Evolutionary conservation across 257 asterid genomes (phyloP), one percentile per base, ranked within the genome.

Genomic region (Craterostigma plantagineum): DNA sequence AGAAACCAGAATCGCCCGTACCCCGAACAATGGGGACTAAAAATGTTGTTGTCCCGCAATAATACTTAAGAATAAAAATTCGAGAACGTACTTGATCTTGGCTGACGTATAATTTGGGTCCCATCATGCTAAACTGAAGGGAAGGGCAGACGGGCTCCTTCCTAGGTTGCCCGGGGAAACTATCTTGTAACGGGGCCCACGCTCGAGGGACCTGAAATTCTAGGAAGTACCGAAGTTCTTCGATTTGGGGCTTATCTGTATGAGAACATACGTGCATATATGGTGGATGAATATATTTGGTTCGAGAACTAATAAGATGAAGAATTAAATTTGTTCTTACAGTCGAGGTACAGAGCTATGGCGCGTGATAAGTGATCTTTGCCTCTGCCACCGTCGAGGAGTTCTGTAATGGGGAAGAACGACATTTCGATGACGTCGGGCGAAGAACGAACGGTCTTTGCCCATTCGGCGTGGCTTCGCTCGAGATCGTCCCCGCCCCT

Each of bases 401-500:
- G 71, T 23, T 76, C 70, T 12, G 73, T 81, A 42, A 90, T 79
- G 39, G 99, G 96, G 33, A 68, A 65, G 66, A 83, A 90, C 17
- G 94, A 75, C 99, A 90, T 83, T 58, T 75, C 76, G 60, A 90
- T 83, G 56, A 90, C 95, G 65, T 90, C 99, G 8, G 99, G 99
- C 11, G 99, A 74, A 11, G 68, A 63, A 61, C 80, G 84, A 36
- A 90, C 99, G n/a, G 91, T 66, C 59, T 38, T 58, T 48, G 79
- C 91, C 99, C 99, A 90, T 60, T 75, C 84, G 23, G 65, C 71
- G 51, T 83, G 84, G 65, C 96, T 90, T 71, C 84, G 96, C 59
- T 90, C 99, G 38, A 90, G 92, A 55, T 90, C 99, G 51, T 90
- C 99, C 16, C 99, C 99, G 44, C 99, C 99, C 66, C 99, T 71